phyloP scores from a whole-genome alignment of 2,329 filamentous ascomycete species.

The Sordariomycetes sp. region DNA sequence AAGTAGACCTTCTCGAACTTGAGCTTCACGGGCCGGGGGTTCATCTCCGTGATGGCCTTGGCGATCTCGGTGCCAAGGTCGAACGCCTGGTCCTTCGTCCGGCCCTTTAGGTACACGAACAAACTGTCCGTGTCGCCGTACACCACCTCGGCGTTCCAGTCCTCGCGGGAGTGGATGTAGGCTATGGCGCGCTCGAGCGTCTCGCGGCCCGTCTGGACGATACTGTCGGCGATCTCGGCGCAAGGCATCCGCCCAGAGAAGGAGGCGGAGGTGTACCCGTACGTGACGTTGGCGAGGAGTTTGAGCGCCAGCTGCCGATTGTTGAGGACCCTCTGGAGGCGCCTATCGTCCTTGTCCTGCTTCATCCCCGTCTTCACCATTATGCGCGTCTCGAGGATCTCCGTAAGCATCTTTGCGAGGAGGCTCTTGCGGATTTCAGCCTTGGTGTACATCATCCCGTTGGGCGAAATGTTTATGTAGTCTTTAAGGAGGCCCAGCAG shows the following conservation, averaged over 20 bases:
- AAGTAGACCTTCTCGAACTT: conserved; percentile 99
- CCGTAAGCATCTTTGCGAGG: conserved; percentile 89
- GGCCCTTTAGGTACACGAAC: conserved; percentile 81
- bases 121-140: conserved; percentile 97
- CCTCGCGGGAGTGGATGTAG: conserved; percentile 75
- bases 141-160: conserved; percentile 92
- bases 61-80: conserved; percentile 88
- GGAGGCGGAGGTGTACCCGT: conserved; percentile 92
- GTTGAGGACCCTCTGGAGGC: conserved; percentile 77
- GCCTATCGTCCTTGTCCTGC: conserved; percentile 76
- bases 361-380: conserved; percentile 99
- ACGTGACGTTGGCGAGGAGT: conserved; percentile 96
- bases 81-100: conserved; percentile 82
- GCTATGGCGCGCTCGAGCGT: conserved; percentile 91
- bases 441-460: conserved; percentile 93
- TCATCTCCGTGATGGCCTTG: conserved; percentile 74
- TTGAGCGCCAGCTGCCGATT: conserved; percentile 92
- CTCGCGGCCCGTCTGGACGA: conserved; percentile 90
- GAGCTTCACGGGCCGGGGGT: conserved; percentile 84
- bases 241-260: conserved; percentile 98
- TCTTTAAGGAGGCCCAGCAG: conserved; percentile 39
- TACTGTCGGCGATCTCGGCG: conserved; percentile 94
- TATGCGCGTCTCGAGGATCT: conserved; percentile 89
- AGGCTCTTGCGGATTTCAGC: conserved; percentile 78
- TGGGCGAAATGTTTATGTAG: conserved; percentile 79